Conservation (phyloP, 768 basidiomycete species). For the Boletus rex-veris region DNA sequence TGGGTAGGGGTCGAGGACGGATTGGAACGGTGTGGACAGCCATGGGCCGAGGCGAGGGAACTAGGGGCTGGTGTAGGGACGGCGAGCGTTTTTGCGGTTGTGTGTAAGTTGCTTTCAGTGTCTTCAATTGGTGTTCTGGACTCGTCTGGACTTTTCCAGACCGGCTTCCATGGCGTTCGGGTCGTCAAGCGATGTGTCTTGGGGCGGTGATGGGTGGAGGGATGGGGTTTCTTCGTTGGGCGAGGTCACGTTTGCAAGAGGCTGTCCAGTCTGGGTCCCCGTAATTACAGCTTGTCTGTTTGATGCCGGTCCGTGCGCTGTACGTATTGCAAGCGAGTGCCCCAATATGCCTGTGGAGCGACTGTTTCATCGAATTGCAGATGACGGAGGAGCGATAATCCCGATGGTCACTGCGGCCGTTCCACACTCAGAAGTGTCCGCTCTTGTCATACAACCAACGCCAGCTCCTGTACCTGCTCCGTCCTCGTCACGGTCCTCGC, state of each 20-base stretch:
- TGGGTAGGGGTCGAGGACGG: constrained; percentile 53
- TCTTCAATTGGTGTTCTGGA: background rate
- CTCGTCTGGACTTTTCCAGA: constrained; percentile 37
- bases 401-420: constrained; percentile 3
- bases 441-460: constrained; percentile 9
- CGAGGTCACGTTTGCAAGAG: constrained; percentile 26
- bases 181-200: constrained; percentile 45
- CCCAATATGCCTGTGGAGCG: background rate
- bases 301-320: constrained; percentile 9
- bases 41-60: constrained; percentile 43
- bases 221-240: constrained; percentile 47
- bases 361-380: constrained; percentile 3
- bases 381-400: constrained; percentile 13
- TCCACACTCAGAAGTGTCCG: background rate
- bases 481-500: constrained; percentile 18
- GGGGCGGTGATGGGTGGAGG: constrained; percentile 57
- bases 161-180: constrained; percentile 51
- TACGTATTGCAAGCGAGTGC: background rate
- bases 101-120: constrained; percentile 41
- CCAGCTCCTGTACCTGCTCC: constrained; percentile 1
- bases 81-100: constrained; percentile 52
- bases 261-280: constrained; percentile 13
- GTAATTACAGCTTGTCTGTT: background rate
- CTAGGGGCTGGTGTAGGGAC: constrained; percentile 65
- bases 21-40: constrained; percentile 33